These are phyloP conservation scores for Syzygium oleosum DNA, from an alignment of 345 rosid species.

Conservation along the genomic window DNA sequence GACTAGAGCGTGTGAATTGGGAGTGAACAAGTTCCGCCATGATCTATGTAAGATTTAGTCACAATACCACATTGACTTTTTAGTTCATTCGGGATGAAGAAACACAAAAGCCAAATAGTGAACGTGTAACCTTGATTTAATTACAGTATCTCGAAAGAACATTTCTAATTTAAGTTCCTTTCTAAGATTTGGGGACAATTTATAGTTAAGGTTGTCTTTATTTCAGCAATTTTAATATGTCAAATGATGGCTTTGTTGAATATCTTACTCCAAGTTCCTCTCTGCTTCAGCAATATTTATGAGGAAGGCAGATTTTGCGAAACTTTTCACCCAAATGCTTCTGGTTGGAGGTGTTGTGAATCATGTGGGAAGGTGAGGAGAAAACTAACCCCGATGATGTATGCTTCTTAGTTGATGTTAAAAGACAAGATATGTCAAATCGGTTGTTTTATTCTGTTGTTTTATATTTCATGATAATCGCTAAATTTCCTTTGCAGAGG, in stretches of 20 bases:
- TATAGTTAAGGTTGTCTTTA: not conserved
- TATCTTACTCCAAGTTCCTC: not conserved
- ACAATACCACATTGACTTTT: not conserved
- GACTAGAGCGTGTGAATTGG: not conserved
- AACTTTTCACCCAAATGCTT: slow-evolving; percentile 48
- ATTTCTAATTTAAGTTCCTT: not conserved
- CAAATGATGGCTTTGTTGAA: not conserved
- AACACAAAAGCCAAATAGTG: not conserved
- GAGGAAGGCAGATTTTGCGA: slow-evolving; percentile 86
- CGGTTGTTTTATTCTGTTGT: not conserved
- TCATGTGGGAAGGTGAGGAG: slow-evolving; percentile 78
- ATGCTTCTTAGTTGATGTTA: not conserved
- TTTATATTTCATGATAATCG: not conserved
- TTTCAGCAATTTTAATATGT: not conserved
- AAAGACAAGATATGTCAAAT: not conserved
- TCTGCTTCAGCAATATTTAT: slow-evolving; percentile 42
- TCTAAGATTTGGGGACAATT: not conserved
- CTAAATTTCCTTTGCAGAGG: slow-evolving; percentile 35
- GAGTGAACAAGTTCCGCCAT: not conserved
- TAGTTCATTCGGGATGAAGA: not conserved
- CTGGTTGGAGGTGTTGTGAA: slow-evolving; percentile 94
- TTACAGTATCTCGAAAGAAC: not conserved
- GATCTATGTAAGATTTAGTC: not conserved
- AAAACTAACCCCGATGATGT: slow-evolving; percentile 5
- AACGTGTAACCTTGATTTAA: not conserved